These are phyloP conservation scores for Erodium chrysanthum DNA, from an alignment of 441 rosid genomes.

Conservation along the genomic window DNA sequence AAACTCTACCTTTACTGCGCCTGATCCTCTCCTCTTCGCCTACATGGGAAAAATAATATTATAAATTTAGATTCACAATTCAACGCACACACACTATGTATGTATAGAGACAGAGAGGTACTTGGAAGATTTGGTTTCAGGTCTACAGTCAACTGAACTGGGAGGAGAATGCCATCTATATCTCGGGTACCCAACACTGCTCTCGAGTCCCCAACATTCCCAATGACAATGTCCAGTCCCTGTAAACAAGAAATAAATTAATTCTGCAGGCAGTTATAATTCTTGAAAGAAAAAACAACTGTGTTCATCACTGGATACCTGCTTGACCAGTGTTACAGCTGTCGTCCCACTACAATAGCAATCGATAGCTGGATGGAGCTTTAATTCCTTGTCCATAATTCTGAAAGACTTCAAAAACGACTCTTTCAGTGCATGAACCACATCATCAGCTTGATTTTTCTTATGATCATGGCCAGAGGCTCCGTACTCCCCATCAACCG, in stretches of 20 bases:
- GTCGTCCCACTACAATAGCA: slow-evolving; percentile 8
- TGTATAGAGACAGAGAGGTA: not conserved
- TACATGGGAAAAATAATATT: not conserved
- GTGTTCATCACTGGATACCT: not conserved
- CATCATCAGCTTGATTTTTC: not conserved
- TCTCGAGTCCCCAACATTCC: not conserved
- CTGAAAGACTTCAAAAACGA: not conserved
- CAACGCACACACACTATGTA: not conserved
- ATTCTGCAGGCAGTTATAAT: not conserved
- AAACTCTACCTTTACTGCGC: slow-evolving; percentile 1
- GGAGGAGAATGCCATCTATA: not conserved
- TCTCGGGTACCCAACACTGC: not conserved
- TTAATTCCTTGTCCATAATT: slow-evolving; percentile 7
- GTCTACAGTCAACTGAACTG: slow-evolving; percentile 5
- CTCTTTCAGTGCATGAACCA: not conserved
- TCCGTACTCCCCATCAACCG: not conserved
- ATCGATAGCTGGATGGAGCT: not conserved
- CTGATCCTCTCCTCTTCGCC: slow-evolving; percentile 7
- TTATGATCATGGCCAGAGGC: not conserved
- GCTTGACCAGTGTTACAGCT: slow-evolving; percentile 4
- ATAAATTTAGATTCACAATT: not conserved
- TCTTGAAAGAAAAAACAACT: not conserved
- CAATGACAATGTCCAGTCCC: not conserved
- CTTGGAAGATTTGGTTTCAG: slow-evolving; percentile 7
- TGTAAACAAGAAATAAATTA: not conserved